phyloP scores from a whole-genome alignment of 1,139 yeast species.

The Tardiomyces digboiensis region DNA sequence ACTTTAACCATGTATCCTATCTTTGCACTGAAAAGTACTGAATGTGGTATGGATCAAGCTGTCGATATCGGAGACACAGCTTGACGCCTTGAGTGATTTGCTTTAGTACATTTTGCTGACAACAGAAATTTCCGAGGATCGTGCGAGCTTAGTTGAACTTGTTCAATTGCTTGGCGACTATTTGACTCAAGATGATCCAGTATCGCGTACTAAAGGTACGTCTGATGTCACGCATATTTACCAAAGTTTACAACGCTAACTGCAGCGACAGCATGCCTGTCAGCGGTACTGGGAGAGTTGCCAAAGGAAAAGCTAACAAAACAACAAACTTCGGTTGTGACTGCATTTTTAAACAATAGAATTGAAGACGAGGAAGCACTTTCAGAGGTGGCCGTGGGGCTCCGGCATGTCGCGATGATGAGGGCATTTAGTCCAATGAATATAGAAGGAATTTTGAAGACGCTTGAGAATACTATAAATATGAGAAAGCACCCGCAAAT shows the following conservation, averaged over 20 bases:
- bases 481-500: conserved; percentile 58
- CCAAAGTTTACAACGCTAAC: too few species aligned
- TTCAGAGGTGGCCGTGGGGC: conserved; percentile 44
- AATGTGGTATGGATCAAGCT: too few species aligned
- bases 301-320: conserved; percentile 34
- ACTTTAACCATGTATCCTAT: too few species aligned
- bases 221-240: too few species aligned
- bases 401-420: conserved; percentile 44
- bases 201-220: conserved; percentile 36
- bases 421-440: conserved; percentile 15
- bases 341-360: conserved; percentile 55
- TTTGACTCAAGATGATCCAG: conserved; percentile 58
- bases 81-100: too few species aligned
- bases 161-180: conserved; percentile 48
- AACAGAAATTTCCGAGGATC: conserved; percentile 11
- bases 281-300: conserved; percentile 38
- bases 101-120: too few species aligned
- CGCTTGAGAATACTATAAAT: conserved; percentile 40
- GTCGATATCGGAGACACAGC: too few species aligned
- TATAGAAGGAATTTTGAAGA: conserved; percentile 30
- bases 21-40: too few species aligned
- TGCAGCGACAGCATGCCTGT: conserved; percentile 53
- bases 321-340: conserved; percentile 54
- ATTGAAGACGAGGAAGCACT: conserved; percentile 54
- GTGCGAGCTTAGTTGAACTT: conserved; percentile 40